Base-by-base conservation (phyloP, 116 monocot genomes). In the Papilionanthe hybrid region DNA sequence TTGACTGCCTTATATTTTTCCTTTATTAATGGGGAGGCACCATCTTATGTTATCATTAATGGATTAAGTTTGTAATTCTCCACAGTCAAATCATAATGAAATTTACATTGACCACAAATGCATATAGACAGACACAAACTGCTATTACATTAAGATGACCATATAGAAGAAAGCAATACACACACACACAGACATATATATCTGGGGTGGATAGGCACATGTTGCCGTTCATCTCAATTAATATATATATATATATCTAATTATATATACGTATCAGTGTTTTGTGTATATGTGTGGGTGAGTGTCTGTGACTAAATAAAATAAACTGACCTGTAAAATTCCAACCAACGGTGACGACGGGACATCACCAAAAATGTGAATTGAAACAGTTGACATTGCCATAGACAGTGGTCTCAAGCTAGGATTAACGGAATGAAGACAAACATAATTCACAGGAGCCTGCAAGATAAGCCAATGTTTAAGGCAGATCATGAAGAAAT, bases 301-400 rank as follows among this genome's bases (percentile, higher is more conserved):
- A 32, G 32, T 32, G 32, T n/a, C n/a, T 32, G 27, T 10, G 17
- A 65, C 6, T 5, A 65, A 65, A 9, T 25, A 7, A 53, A 53
- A 81, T 44, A 53, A 78, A 88, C 87, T 82, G 81, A 94, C 98
- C 98, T 98, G 91, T 63, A 98, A 65, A 81, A 98, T 79, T 19
- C 98, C 98, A 88, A 98, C 91, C 75, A 98, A 79, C 27, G 98
- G 98, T 37, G 94, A 91, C 72, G 98, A 98, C 78, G 98, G 98
- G 22, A 98, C 98, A 81, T 98, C 98, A 45, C 98, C 98, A 84
- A 98, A 98, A 71, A 98, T 89, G 79, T 94, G 98, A 80, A 98
- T 98, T 49, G 95, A 87, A 77, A 98, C 98, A 79, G 95, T 93
- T 23, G 98, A 93, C 81, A 98, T 94, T 13, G 98, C 98, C 93